phyloP scores from a whole-genome alignment of 2,329 filamentous ascomycete species.

The Bertia moriformis region DNA sequence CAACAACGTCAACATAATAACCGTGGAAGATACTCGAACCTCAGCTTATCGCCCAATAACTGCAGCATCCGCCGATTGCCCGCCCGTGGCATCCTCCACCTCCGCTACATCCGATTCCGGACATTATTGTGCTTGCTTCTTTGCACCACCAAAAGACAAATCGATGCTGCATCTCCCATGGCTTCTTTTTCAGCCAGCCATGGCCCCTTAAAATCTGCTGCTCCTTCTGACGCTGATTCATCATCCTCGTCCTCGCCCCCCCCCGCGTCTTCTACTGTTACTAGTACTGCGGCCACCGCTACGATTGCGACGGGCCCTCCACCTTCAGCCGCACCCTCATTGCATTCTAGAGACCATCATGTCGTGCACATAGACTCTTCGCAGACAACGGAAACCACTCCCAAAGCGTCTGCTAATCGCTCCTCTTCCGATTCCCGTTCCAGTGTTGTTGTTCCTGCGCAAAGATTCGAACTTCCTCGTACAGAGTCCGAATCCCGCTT shows the following conservation, averaged over 20 bases:
- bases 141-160: no score
- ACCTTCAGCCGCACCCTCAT: no score
- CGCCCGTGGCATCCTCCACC: no score
- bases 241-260: neutral
- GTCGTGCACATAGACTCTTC: neutral
- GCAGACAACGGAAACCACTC: neutral
- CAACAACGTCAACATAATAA: no score
- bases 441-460: neutral
- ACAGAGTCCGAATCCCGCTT: slow-evolving; percentile 10
- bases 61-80: no score
- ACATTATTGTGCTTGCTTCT: no score
- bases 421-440: neutral
- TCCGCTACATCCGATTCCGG: neutral
- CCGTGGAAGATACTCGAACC: no score
- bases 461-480: neutral
- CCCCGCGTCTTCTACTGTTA: no score
- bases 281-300: no score
- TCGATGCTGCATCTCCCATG: neutral
- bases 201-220: neutral
- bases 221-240: neutral
- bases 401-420: neutral
- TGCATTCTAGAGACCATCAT: no score
- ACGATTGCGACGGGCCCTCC: no score
- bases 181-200: neutral
- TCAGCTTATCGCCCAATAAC: no score